Percentiles rank a stretch among this genome's conserved stretches.
Evolutionary conservation across 2,329 filamentous ascomycete species (phyloP).

Genomic region (Sporothrix euskadiensis): DNA sequence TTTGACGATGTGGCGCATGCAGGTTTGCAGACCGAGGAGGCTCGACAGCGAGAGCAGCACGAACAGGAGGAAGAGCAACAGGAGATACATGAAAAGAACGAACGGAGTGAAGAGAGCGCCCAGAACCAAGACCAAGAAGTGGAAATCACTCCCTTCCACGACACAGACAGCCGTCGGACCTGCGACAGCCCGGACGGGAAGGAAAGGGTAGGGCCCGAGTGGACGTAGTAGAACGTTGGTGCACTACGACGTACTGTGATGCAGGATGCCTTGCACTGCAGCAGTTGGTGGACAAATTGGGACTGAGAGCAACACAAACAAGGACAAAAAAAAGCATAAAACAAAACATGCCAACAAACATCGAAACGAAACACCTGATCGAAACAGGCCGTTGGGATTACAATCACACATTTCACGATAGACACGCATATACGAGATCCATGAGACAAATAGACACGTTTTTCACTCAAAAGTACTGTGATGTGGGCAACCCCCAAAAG

Average conservation of each 20-base stretch:
- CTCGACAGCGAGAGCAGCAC: neutral
- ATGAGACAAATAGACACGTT: conserved; percentile 21
- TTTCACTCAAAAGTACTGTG: too few relatives aligned
- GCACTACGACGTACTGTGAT: neutral
- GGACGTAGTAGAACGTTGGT: neutral
- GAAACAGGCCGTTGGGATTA: neutral
- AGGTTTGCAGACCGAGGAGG: neutral
- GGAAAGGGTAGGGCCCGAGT: neutral
- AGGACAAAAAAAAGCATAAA: neutral
- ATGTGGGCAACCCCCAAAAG: neutral
- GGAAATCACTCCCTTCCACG: neutral
- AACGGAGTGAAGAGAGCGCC: too few relatives aligned
- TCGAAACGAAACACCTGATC: neutral
- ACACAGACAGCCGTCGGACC: conserved; percentile 4
- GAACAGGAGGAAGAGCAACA: neutral
- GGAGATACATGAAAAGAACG: neutral
- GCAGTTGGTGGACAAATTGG: neutral
- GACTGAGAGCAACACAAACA: neutral
- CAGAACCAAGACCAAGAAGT: neutral
- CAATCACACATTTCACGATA: neutral
- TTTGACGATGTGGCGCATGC: conserved; percentile 10
- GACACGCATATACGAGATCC: conserved; percentile 9
- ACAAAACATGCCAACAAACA: neutral
- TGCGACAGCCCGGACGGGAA: neutral
- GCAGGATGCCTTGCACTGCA: neutral